Evolutionary conservation across 2,329 filamentous ascomycete species (phyloP).

Genomic region (Fusarium paranaense): DNA sequence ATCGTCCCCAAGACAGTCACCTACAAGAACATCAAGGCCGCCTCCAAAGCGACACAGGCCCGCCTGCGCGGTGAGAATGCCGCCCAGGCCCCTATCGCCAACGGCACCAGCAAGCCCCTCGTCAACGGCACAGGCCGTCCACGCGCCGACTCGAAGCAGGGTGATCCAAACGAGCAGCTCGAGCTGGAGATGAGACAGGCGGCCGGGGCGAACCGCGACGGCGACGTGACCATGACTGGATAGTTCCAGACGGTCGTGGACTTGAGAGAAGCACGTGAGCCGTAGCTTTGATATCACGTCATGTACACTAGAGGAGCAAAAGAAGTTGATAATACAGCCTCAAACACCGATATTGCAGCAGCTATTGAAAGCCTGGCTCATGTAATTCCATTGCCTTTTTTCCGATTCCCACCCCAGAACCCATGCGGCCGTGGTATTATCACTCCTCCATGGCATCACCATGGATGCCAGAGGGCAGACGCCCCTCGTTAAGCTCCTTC

Average conservation of each 20-base stretch:
- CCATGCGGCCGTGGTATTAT: constrained; percentile 30
- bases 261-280: too few relatives aligned
- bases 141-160: constrained; percentile 43
- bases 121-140: constrained; percentile 45
- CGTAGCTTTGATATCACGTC: not conserved
- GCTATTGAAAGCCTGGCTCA: constrained; percentile 10
- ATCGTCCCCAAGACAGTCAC: constrained; percentile 88
- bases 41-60: constrained; percentile 63
- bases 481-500: constrained; percentile 90
- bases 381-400: constrained; percentile 20
- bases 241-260: constrained; percentile 46
- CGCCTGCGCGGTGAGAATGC: constrained; percentile 56
- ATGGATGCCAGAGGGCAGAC: constrained; percentile 78
- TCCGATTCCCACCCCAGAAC: constrained; percentile 3
- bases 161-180: constrained; percentile 65
- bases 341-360: not conserved
- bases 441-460: constrained; percentile 71
- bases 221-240: constrained; percentile 71
- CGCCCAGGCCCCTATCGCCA: constrained; percentile 43
- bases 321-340: not conserved
- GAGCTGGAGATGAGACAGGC: constrained; percentile 66
- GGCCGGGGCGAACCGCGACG: constrained; percentile 52
- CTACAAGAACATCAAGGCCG: constrained; percentile 81
- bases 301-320: not conserved
- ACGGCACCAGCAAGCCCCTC: constrained; percentile 44